Evolutionary conservation across 148 eudicot species (phyloP), one percentile per base, ranked within the genome.

Genomic region (Arctostaphylos glauca): DNA sequence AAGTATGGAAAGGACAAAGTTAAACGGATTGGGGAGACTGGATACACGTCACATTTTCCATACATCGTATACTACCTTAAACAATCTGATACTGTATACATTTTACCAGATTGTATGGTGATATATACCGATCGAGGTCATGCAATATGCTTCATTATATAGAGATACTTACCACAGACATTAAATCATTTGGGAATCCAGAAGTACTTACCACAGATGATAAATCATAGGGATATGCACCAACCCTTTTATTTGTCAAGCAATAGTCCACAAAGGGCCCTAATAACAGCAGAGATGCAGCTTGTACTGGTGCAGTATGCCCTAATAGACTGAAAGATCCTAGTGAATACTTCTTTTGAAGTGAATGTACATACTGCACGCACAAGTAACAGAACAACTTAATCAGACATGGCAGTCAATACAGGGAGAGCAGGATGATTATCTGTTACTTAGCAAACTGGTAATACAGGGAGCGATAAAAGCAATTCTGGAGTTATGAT

Each of bases 281-380:
- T 56, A 89, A 9, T 53, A 88, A 7, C 68, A 93, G 90, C 85
- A 93, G 85, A 16, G 92, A 78, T 62, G 81, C 91, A 74, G 97
- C 97, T 89, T 93, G 97, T 5, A 76, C 92, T 16, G 97, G 97
- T 80, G 97, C 97, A 54, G 97, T 93, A 81, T 93, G 97, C 48
- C 93, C 94, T 76, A 93, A 84, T 54, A 93, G 86, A 74, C 88
- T 93, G 88, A 93, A 93, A 84, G 96, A 90, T 80, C 88, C 90
- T 55, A 93, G 91, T 10, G 93, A 90, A 76, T 91, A 93, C 81
- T 93, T 93, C 90, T 88, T 84, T 79, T 92, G 97, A 83, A 93
- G 97, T 78, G 60, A 81, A 77, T 90, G 90, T 81, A 93, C 92
- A 83, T 89, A 93, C 96, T 93, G 96, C 90, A 88, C 19, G 81